Evolutionary conservation across 1,139 yeast species (phyloP).

Genomic region (Hyphopichia pseudoburtonii): DNA sequence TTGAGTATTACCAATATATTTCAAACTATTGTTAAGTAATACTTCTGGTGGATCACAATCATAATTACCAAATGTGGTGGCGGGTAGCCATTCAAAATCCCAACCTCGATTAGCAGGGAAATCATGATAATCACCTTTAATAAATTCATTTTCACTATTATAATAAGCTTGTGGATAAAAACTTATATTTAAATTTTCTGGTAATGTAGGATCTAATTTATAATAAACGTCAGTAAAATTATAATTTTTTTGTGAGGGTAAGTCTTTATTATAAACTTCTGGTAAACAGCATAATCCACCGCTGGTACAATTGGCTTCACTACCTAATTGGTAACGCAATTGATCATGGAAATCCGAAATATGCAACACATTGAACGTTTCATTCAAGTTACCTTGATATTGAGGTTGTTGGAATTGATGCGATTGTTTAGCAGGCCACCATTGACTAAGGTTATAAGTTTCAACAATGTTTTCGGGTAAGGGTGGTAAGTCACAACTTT

Average conservation of each 20-base stretch:
- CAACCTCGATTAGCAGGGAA: constrained; percentile 38
- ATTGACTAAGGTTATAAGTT: constrained; percentile 23
- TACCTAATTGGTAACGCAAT: constrained; percentile 53
- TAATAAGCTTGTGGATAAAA: constrained; percentile 38
- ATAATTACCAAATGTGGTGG: constrained; percentile 61
- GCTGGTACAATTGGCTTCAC: constrained; percentile 60
- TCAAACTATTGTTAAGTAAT: constrained; percentile 55
- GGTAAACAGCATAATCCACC: constrained; percentile 55
- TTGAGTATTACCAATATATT: constrained; percentile 39
- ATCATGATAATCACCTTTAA: constrained; percentile 42
- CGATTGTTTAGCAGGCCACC: constrained; percentile 34
- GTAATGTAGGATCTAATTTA: constrained; percentile 17
- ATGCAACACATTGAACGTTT: constrained; percentile 60
- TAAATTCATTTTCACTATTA: constrained; percentile 30
- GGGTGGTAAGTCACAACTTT: constrained; percentile 29
- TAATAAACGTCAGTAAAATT: constrained; percentile 31
- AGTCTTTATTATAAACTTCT: constrained; percentile 31
- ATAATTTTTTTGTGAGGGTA: constrained; percentile 22
- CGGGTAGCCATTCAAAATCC: constrained; percentile 47
- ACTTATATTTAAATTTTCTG: constrained; percentile 16
- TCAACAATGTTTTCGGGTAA: constrained; percentile 29
- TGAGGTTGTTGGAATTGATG: constrained; percentile 24
- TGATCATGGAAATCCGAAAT: constrained; percentile 65
- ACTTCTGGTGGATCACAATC: constrained; percentile 65
- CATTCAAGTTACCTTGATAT: constrained; percentile 19